These are phyloP conservation scores for Ophiocordyceps australis DNA, from an alignment of 2,329 filamentous ascomycete genomes.

Conservation along the genomic window DNA sequence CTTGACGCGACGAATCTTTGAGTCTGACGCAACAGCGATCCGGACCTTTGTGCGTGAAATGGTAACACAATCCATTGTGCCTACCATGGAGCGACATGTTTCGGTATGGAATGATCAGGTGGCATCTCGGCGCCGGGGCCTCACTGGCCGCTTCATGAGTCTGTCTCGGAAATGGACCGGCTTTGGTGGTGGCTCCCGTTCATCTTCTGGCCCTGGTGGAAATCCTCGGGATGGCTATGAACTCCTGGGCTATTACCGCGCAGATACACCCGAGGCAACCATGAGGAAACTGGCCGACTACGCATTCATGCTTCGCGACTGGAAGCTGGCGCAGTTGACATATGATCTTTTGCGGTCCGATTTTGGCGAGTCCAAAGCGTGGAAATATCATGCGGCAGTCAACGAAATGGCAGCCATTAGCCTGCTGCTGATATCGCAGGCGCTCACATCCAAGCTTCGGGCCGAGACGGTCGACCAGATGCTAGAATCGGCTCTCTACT, in stretches of 20 bases:
- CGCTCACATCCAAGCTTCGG: slow-evolving; percentile 55
- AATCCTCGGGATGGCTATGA: slow-evolving; percentile 57
- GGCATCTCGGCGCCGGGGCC: slow-evolving; percentile 70
- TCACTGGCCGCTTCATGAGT: slow-evolving; percentile 87
- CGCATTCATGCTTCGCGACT: slow-evolving; percentile 92
- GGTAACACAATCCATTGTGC: slow-evolving; percentile 84
- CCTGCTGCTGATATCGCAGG: slow-evolving; percentile 58
- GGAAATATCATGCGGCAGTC: slow-evolving; percentile 83
- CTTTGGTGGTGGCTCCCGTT: slow-evolving; percentile 52
- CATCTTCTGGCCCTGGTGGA: slow-evolving; percentile 32
- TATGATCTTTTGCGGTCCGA: slow-evolving; percentile 83
- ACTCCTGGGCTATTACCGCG: slow-evolving; percentile 60
- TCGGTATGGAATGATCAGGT: slow-evolving; percentile 96
- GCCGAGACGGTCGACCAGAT: slow-evolving; percentile 70
- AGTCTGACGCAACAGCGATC: slow-evolving; percentile 79
- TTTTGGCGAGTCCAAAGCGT: slow-evolving; percentile 90
- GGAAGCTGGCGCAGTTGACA: slow-evolving; percentile 78
- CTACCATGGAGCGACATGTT: slow-evolving; percentile 86
- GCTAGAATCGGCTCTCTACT: slow-evolving; percentile 82
- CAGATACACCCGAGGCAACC: slow-evolving; percentile 71
- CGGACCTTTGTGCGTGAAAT: slow-evolving; percentile 84
- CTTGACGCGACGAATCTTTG: slow-evolving; percentile 65
- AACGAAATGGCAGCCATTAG: slow-evolving; percentile 91
- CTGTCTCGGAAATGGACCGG: slow-evolving; percentile 79
- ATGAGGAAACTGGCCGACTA: slow-evolving; percentile 92